These are phyloP conservation scores for Psophocarpus tetragonolobus DNA, from an alignment of 306 rosid genomes.

Conservation along the genomic window DNA sequence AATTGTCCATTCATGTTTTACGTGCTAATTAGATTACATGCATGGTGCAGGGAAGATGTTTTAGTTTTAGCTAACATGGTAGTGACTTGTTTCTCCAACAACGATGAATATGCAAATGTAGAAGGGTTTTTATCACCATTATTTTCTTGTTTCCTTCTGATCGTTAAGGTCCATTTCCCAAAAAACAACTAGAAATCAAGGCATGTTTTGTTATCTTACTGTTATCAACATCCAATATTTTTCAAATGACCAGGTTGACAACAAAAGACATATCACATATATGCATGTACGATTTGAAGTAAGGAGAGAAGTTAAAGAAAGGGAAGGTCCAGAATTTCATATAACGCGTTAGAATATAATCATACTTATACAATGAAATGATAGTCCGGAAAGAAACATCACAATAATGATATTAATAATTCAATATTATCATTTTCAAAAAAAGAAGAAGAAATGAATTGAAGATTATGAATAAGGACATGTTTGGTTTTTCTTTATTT, in stretches of 20 bases:
- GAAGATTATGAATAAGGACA: background rate
- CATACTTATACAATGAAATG: background rate
- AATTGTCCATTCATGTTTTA: background rate
- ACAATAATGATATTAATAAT: no score
- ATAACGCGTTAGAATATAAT: background rate
- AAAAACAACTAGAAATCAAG: background rate
- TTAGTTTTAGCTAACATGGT: background rate
- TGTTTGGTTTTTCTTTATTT: background rate
- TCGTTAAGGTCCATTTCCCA: background rate
- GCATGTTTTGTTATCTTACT: background rate
- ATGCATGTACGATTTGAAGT: no score
- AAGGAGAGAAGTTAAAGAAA: slow-evolving; percentile 6
- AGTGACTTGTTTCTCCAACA: background rate
- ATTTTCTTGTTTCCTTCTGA: background rate
- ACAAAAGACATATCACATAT: no score
- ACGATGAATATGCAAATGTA: background rate
- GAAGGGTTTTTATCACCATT: background rate
- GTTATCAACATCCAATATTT: background rate
- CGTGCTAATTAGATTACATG: background rate
- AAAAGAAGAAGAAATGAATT: background rate
- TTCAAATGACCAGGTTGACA: background rate
- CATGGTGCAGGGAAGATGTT: background rate
- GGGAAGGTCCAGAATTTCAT: background rate
- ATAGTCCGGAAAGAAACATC: no score
- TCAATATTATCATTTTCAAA: no score